These are phyloP conservation scores for Chlamydomonas schloesseri DNA, from an alignment of 139 green algal genomes.

Conservation along the genomic window DNA sequence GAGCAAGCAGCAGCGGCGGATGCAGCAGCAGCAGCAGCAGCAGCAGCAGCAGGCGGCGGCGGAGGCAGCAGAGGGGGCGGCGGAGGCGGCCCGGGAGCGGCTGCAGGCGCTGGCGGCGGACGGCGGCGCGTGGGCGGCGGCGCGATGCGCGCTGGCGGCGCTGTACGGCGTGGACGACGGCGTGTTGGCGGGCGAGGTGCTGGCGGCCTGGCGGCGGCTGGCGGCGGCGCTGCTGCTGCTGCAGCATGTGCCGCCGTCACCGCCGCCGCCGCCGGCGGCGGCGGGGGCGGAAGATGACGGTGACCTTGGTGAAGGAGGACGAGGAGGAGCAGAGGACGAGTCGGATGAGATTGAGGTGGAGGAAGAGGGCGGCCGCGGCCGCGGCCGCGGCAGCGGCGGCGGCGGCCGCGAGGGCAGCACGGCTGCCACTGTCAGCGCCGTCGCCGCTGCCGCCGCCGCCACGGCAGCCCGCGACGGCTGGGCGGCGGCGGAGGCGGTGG, in stretches of 20 bases:
- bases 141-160: not conserved
- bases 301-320: too few species aligned
- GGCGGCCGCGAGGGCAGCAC: not conserved
- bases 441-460: not conserved
- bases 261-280: not conserved
- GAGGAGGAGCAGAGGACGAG: not conserved
- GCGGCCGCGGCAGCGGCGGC: not conserved
- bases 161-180: slow-evolving; percentile 12
- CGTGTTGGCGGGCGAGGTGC: not conserved
- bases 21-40: not conserved
- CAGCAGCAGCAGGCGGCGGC: not conserved
- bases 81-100: not conserved
- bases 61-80: not conserved
- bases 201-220: slow-evolving; percentile 7
- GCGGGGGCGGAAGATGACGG: not conserved
- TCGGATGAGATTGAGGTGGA: not conserved
- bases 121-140: not conserved
- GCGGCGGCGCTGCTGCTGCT: not conserved
- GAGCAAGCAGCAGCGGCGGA: not conserved
- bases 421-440: not conserved
- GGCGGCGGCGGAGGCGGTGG: not conserved
- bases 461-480: not conserved
- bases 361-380: not conserved
- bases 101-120: not conserved
- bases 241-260: too few species aligned